Evolutionary conservation across 345 rosid species (phyloP).

Genomic region (Jatropha curcas): DNA sequence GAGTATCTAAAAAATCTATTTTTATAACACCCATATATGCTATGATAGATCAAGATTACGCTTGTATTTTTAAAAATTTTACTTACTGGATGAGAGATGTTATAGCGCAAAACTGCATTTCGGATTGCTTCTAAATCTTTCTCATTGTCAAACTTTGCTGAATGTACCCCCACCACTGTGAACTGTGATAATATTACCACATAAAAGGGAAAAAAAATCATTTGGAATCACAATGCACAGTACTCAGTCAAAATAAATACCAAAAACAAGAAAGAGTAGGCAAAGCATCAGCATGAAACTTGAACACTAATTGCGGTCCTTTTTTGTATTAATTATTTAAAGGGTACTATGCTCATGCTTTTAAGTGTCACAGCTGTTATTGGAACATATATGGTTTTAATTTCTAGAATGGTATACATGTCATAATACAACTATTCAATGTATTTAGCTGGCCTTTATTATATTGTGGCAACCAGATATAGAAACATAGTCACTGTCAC

Average conservation of each 20-base stretch:
- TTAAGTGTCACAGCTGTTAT: too few relatives aligned
- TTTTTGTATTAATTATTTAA: too few relatives aligned
- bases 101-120: conserved; percentile 85
- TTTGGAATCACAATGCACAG: not conserved
- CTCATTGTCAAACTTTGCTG: conserved; percentile 96
- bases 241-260: not conserved
- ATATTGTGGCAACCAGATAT: not conserved
- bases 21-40: conserved; percentile 7
- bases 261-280: not conserved
- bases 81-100: conserved; percentile 81
- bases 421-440: not conserved
- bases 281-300: not conserved
- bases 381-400: not conserved
- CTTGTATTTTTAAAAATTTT: conserved; percentile 8
- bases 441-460: not conserved
- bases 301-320: not conserved
- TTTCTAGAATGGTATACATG: not conserved
- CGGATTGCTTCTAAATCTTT: conserved; percentile 94
- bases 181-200: conserved; percentile 45
- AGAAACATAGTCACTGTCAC: too few relatives aligned
- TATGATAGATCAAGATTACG: conserved; percentile 9
- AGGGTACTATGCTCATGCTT: not conserved
- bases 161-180: conserved; percentile 93
- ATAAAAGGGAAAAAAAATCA: conserved; percentile 9
- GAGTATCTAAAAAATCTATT: not conserved